Evolutionary conservation across 768 basidiomycete species (phyloP).

Genomic region (Mrakia frigida): DNA sequence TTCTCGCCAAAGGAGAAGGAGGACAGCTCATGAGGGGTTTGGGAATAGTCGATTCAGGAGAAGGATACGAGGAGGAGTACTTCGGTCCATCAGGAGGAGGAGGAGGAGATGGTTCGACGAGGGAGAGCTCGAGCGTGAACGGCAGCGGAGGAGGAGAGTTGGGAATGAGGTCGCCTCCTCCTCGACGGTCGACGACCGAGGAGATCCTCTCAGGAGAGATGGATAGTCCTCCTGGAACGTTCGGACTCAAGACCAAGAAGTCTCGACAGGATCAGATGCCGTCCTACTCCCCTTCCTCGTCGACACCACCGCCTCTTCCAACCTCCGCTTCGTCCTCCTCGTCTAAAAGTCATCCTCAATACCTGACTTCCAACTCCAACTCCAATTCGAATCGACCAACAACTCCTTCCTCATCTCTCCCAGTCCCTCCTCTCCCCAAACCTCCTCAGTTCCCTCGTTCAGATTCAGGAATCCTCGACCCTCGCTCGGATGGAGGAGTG

Average conservation of each 20-base stretch:
- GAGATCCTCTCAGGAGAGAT: neutral
- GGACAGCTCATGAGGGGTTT: slow-evolving; percentile 18
- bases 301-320: neutral
- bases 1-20: slow-evolving; percentile 1
- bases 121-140: neutral
- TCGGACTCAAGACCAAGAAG: neutral
- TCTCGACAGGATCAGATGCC: neutral
- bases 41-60: neutral
- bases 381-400: neutral
- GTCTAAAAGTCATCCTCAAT: neutral
- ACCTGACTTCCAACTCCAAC: neutral
- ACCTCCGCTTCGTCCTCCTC: neutral
- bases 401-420: neutral
- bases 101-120: neutral
- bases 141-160: neutral
- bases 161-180: neutral
- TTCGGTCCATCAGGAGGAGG: neutral
- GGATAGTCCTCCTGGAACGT: neutral
- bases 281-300: neutral
- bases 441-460: slow-evolving; percentile 17
- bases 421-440: slow-evolving; percentile 23
- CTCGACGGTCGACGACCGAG: neutral
- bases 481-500: neutral
- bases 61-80: neutral
- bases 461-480: slow-evolving; percentile 24